Conservation (phyloP, 805 yeast genomes). For the Myxozyma mucilagina region DNA sequence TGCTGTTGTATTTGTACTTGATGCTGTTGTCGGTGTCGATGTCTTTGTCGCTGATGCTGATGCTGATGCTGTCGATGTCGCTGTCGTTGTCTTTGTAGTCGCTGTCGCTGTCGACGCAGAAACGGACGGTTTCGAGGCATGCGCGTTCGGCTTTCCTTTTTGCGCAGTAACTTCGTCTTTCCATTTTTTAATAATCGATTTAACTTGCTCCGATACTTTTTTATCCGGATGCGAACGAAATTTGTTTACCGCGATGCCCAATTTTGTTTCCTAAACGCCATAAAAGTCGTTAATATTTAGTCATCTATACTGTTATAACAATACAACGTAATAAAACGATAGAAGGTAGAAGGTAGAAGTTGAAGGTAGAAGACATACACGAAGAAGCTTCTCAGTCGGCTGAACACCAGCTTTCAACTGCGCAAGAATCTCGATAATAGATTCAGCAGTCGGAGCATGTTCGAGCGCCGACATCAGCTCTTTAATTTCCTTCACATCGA, state of each 20-base stretch:
- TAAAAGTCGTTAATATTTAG: background rate
- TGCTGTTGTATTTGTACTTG: conserved; percentile 33
- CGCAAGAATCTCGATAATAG: conserved; percentile 65
- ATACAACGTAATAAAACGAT: no score
- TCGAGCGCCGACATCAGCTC: conserved; percentile 71
- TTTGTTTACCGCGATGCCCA: conserved; percentile 95
- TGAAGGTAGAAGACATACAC: conserved; percentile 47
- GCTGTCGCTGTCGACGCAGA: background rate
- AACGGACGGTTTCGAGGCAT: background rate
- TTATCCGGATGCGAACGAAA: conserved; percentile 69
- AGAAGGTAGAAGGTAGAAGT: no score
- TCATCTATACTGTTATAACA: background rate
- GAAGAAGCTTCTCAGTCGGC: conserved; percentile 80
- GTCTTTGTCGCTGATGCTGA: conserved; percentile 20
- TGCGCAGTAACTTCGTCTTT: conserved; percentile 72
- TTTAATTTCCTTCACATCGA: conserved; percentile 55
- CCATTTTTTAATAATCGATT: conserved; percentile 83
- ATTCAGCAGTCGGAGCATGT: conserved; percentile 63
- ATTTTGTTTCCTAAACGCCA: conserved; percentile 67
- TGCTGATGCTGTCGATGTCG: conserved; percentile 31
- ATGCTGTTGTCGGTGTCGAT: conserved; percentile 30
- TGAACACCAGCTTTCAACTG: conserved; percentile 67
- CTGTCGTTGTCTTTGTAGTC: conserved; percentile 29
- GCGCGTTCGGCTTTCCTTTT: conserved; percentile 32
- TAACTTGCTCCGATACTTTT: conserved; percentile 64